Conservation (phyloP, 805 yeast genomes). For the Saccharomycopsis capsularis region DNA sequence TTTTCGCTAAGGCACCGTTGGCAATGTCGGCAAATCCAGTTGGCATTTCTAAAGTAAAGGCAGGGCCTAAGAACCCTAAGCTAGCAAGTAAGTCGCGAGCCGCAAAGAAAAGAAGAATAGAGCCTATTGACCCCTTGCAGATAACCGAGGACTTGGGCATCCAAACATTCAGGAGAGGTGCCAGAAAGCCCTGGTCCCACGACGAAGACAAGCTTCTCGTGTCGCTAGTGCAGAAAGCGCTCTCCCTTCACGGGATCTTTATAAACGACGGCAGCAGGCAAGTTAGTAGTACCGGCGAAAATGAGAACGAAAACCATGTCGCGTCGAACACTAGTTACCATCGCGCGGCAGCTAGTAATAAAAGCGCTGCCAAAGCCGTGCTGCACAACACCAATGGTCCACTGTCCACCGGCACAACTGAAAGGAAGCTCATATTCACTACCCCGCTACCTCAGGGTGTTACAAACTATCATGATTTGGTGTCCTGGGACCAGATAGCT, state of each 20-base stretch:
- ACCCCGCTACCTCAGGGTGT: background rate
- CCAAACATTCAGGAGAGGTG: conserved; percentile 58
- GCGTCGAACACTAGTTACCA: background rate
- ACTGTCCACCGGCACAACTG: background rate
- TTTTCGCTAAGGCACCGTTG: too few species aligned
- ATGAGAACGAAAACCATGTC: too few species aligned
- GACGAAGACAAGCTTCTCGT: conserved; percentile 62
- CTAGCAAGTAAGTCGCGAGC: too few species aligned
- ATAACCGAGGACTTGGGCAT: conserved; percentile 69
- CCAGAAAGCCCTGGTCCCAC: conserved; percentile 66
- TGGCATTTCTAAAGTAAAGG: too few species aligned
- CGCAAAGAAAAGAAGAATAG: conserved; percentile 4
- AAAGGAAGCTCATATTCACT: background rate
- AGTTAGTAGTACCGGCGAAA: background rate
- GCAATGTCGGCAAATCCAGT: too few species aligned
- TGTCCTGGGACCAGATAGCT: conserved; percentile 61
- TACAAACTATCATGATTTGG: conserved; percentile 28
- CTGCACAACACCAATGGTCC: background rate
- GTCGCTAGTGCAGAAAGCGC: conserved; percentile 34
- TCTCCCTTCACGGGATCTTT: conserved; percentile 27
- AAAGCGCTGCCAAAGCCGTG: background rate
- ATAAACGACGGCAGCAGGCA: conserved; percentile 13
- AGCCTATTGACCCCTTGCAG: conserved; percentile 35
- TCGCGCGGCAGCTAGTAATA: background rate
- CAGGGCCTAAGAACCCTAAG: too few species aligned